Base-by-base conservation (phyloP, 768 basidiomycete genomes). In the Fistulinella prunicolor region DNA sequence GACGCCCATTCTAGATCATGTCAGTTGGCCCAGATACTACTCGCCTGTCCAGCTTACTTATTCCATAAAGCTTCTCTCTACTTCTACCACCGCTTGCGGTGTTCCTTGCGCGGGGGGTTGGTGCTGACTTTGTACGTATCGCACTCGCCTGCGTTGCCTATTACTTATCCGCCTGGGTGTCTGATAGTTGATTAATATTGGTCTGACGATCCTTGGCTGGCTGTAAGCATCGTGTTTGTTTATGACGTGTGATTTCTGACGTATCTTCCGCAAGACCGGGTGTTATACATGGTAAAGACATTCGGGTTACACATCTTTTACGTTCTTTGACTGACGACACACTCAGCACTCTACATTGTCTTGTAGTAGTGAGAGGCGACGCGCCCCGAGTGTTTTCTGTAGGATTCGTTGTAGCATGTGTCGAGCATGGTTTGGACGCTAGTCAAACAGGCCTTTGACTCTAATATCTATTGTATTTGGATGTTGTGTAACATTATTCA, bases 91-190 rank as follows among this genome's bases (percentile, higher is more conserved):
- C 93, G 49, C 63, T 95, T 3, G 91, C 85, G 47, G 93, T 95
- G 21, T 92, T 93, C 72, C 70, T 94, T 21, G 91, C 94, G 72
- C 78, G 89, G 44, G 93, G 93, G 21, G 94, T 90, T 63, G 71
- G 73, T 29, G 81, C 78, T 19, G 90, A 94, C 65, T 68, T 94
- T 37, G 82, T 87, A 59, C 43, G 83, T 78, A 44, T 50, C 12
- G 23, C 12, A 13, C 37, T 26, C 17, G 5, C 21, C 16, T n/a
- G 19, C 5, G n/a, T 28, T 26, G 19, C 10, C 6, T 9, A 13
- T 35, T 30, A 16, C 38, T 41, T 22, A 61, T 43, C 39, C 13
- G 22, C 34, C 24, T 37, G 22, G 34, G 69, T 56, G 69, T 19
- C 24, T 14, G 12, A 24, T 38, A 67, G 66, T 47, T 73, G 45